Conservation (phyloP, 768 basidiomycete genomes). For the Xerocomellus intermedius region DNA sequence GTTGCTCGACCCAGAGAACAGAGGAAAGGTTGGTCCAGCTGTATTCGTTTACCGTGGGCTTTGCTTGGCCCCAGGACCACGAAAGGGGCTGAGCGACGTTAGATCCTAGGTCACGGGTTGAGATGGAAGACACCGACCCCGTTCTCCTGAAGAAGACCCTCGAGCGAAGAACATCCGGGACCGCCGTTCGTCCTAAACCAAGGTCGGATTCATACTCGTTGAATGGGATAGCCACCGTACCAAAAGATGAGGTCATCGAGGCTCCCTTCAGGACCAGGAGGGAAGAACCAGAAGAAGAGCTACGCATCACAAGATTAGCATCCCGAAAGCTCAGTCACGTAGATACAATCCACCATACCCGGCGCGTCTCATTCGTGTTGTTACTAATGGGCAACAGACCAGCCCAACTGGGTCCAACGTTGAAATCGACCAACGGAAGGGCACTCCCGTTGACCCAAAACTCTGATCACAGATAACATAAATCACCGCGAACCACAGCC, state of each 20-base stretch:
- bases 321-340: not conserved
- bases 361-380: slow-evolving; percentile 58
- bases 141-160: slow-evolving; percentile 72
- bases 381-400: slow-evolving; percentile 71
- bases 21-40: slow-evolving; percentile 83
- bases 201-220: not conserved
- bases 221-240: slow-evolving; percentile 30
- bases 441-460: slow-evolving; percentile 67
- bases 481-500: not conserved
- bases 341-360: slow-evolving; percentile 38
- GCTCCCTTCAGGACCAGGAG: slow-evolving; percentile 70
- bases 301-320: slow-evolving; percentile 22
- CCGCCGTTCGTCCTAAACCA: slow-evolving; percentile 71
- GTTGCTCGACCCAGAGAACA: slow-evolving; percentile 74
- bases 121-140: slow-evolving; percentile 45
- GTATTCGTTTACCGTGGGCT: slow-evolving; percentile 59
- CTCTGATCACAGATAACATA: slow-evolving; percentile 36
- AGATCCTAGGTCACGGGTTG: slow-evolving; percentile 19
- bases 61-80: slow-evolving; percentile 63
- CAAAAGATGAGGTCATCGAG: slow-evolving; percentile 75
- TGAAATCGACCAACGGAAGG: slow-evolving; percentile 69
- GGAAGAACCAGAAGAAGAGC: slow-evolving; percentile 87
- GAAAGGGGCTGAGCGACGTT: slow-evolving; percentile 51
- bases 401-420: slow-evolving; percentile 74
- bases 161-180: slow-evolving; percentile 73